Evolutionary conservation across 2,329 filamentous ascomycete genomes (phyloP).

Genomic region (Reticulascus tulasneorum): DNA sequence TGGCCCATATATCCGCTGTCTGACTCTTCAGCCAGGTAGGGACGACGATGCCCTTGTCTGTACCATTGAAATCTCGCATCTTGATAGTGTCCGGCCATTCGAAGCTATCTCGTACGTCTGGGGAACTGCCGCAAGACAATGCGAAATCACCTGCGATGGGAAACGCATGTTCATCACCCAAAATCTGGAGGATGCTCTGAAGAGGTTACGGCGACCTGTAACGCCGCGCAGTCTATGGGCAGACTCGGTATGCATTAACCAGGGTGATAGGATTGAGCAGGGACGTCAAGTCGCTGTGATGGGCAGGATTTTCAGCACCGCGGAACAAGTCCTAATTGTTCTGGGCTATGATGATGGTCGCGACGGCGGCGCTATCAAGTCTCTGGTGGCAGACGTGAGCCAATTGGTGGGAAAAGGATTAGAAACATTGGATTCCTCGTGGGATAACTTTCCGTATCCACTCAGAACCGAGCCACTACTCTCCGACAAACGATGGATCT

Average conservation of each 20-base stretch:
- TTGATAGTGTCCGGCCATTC: slow-evolving; percentile 20
- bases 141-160: slow-evolving; percentile 19
- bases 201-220: slow-evolving; percentile 21
- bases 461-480: neutral
- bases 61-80: slow-evolving; percentile 18
- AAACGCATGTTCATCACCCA: slow-evolving; percentile 21
- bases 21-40: slow-evolving; percentile 25
- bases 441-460: neutral
- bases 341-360: slow-evolving; percentile 16
- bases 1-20: slow-evolving; percentile 23
- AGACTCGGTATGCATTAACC: slow-evolving; percentile 36
- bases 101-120: slow-evolving; percentile 32
- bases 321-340: slow-evolving; percentile 28
- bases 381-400: neutral
- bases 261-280: slow-evolving; percentile 28
- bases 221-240: slow-evolving; percentile 27
- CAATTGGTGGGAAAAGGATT: neutral
- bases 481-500: neutral
- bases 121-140: slow-evolving; percentile 21
- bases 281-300: slow-evolving; percentile 31
- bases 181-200: slow-evolving; percentile 26
- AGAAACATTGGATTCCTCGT: neutral
- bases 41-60: slow-evolving; percentile 22
- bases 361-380: neutral
- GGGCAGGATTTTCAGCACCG: slow-evolving; percentile 30